Evolutionary conservation across 352 stramenopile genomes (phyloP).

Genomic region (Phytophthora capsici): DNA sequence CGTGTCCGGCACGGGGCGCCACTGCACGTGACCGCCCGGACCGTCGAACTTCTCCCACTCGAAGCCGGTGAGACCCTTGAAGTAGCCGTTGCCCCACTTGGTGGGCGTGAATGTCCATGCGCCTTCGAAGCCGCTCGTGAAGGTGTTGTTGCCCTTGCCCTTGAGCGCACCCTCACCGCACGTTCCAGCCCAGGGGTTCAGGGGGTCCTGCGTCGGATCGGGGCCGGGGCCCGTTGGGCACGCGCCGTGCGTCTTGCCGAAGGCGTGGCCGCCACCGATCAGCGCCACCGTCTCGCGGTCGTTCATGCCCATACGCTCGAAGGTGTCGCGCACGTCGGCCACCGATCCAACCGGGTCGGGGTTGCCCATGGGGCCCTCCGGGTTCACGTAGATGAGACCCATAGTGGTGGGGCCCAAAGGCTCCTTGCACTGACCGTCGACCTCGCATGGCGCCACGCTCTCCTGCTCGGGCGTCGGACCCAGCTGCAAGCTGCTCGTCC

Average conservation of each 20-base stretch:
- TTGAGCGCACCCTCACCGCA: constrained; percentile 50
- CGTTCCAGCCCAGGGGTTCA: constrained; percentile 60
- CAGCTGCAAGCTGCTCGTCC: constrained; percentile 61
- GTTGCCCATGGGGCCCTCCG: constrained; percentile 62
- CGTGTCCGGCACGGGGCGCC: constrained; percentile 60
- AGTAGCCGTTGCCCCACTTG: constrained; percentile 96
- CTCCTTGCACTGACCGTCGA: constrained; percentile 55
- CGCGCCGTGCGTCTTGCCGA: constrained; percentile 93
- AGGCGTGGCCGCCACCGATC: constrained; percentile 90
- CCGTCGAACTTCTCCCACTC: constrained; percentile 86
- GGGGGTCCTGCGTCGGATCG: constrained; percentile 51
- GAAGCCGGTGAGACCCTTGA: constrained; percentile 75
- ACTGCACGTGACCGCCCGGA: constrained; percentile 73
- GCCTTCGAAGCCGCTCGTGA: constrained; percentile 84
- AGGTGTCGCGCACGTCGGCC: constrained; percentile 92
- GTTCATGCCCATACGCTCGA: constrained; percentile 93
- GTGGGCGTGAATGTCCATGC: constrained; percentile 87
- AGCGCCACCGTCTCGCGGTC: constrained; percentile 95
- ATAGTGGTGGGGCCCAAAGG: constrained; percentile 64
- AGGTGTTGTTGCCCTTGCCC: constrained; percentile 71
- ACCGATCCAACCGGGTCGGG: constrained; percentile 91
- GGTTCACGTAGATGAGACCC: constrained; percentile 83
- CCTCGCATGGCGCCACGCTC: constrained; percentile 46
- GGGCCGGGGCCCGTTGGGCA: constrained; percentile 51
- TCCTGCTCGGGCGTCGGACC: constrained; percentile 53